Percentiles rank a stretch among this genome's conserved stretches.
Conservation (phyloP, 2,329 filamentous ascomycete genomes). For the Emericellopsis cladophorae region DNA sequence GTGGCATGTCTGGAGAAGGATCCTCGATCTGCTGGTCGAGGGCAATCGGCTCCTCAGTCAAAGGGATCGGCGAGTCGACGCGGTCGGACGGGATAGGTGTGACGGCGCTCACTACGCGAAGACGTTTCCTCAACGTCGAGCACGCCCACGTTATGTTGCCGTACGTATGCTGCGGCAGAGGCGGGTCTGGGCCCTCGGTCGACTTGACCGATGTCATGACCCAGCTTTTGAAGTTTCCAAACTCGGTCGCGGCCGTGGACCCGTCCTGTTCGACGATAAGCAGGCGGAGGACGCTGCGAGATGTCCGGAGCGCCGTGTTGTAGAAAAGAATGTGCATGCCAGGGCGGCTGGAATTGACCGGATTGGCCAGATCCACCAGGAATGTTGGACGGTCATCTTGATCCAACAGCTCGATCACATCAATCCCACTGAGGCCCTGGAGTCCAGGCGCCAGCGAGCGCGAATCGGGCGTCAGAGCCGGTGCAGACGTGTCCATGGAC, state of each 20-base stretch:
- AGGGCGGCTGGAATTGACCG: slow-evolving; percentile 37
- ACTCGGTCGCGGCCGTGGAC: slow-evolving; percentile 30
- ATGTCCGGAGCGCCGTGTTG: slow-evolving; percentile 53
- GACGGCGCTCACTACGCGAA: slow-evolving; percentile 54
- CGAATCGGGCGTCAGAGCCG: slow-evolving; percentile 38
- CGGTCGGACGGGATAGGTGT: slow-evolving; percentile 18
- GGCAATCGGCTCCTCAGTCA: slow-evolving; percentile 20
- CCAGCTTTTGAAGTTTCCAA: slow-evolving; percentile 58
- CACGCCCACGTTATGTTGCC: slow-evolving; percentile 58
- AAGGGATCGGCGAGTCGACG: slow-evolving; percentile 23
- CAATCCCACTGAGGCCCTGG: slow-evolving; percentile 49
- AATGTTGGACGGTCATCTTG: slow-evolving; percentile 68
- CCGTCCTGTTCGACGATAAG: slow-evolving; percentile 37
- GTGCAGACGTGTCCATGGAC: slow-evolving; percentile 37
- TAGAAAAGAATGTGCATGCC: slow-evolving; percentile 52
- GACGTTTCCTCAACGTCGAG: slow-evolving; percentile 54
- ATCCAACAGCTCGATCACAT: slow-evolving; percentile 61
- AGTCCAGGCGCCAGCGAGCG: slow-evolving; percentile 32
- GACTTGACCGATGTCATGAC: slow-evolving; percentile 41
- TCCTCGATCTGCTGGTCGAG: slow-evolving; percentile 8
- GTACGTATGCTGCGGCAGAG: slow-evolving; percentile 43
- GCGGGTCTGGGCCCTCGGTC: slow-evolving; percentile 37
- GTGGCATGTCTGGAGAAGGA: slow-evolving; percentile 22
- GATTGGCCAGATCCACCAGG: slow-evolving; percentile 54
- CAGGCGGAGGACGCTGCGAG: slow-evolving; percentile 39